Evolutionary conservation across 352 stramenopile species (phyloP), one percentile per base, ranked within the genome.

Genomic region (Peronosclerospora sorghi): DNA sequence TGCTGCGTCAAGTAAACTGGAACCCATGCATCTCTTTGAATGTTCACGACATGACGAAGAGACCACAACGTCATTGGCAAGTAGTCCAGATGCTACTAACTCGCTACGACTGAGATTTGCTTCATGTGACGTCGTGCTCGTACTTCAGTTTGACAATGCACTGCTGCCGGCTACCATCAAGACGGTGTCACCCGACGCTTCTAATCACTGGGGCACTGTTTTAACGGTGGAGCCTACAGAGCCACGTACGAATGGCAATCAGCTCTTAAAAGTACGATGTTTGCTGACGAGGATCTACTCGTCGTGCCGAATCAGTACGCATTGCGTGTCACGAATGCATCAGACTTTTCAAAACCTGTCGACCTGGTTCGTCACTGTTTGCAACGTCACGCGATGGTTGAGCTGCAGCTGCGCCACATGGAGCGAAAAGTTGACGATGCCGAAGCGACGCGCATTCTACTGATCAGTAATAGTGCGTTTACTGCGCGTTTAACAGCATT

Each of bases 101-200:
- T 70, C 60, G 29, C 32, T 66, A 4, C n/a, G n/a, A n/a, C n/a
- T n/a, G n/a, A n/a, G n/a, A n/a, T n/a, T n/a, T n/a, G n/a, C n/a
- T n/a, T n/a, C 34, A 8, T 70, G 71, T 6, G 73, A 88, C 45
- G 37, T 86, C 9, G 76, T 86, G 38, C 52, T 88, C 13, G 56
- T 86, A 6, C 56, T 88, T 1, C 71, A 88, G 41, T 81, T 80
- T 39, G 60, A 48, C 29, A 88, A 86, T 47, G 50, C 62, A 13
- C 27, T 86, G 14, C 40, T 88, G 26, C 65, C 73, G 3, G 18
- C 38, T 1, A 65, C 29, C 3, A 59, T 67, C n/a, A 78, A 65
- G 35, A 38, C 48, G 12, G 43, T 54, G 5, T 62, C 65, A 0
- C 59, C 66, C 0, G 54, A 57, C 8, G 67, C 51, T 10, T 62